Base-by-base conservation (phyloP, 2,329 filamentous ascomycete species). In the Colletotrichum cordylinicola region DNA sequence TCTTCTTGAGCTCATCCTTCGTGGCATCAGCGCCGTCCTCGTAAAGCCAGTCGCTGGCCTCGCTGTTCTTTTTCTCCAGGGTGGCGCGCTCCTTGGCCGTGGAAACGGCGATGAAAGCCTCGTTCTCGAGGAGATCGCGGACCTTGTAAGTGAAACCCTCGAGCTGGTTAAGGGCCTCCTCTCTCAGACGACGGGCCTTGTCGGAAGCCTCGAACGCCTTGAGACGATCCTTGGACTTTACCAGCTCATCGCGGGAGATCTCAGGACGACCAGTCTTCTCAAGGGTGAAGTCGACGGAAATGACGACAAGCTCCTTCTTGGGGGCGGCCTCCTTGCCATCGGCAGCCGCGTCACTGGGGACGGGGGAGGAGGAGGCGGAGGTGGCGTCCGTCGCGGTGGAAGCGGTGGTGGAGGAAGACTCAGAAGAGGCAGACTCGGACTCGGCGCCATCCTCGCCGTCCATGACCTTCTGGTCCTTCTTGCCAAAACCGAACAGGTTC, bases 401-500 rank as follows among this genome's bases (percentile, higher is more conserved):
- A 3, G 86, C 83, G 10, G 75, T 70, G 27, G 87, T 88, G 60
- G 87, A 88, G 72, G 90, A 88, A 4, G 86, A 85, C 24, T 88
- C 87, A 8, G 90, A 85, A 18, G 88, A 74, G 21, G 66, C 43
- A 18, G 80, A 66, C 7, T 80, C 79, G 4, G 80, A 81, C 84
- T 67, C 88, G 83, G 18, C 86, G 84, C 71, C 79, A n/a, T 83
- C 88, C 70, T 90, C 91, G 27, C 87, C 88, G 65, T 93, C 94
- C 39, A 98, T 83, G 7, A 90, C 88, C 85, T 98, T 94, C 72
- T 96, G 94, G 37, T 94, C 94, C 86, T 98, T 98, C 81, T 94
- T 94, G 31, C 96, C 97, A 82, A 98, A 96, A 8, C 97, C 97
- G 82, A 99, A 98, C 77, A 98, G 91, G 78, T 96, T 98, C 89